Evolutionary conservation across 2,329 filamentous ascomycete species (phyloP).

Genomic region (Nigrospora sphaerica): DNA sequence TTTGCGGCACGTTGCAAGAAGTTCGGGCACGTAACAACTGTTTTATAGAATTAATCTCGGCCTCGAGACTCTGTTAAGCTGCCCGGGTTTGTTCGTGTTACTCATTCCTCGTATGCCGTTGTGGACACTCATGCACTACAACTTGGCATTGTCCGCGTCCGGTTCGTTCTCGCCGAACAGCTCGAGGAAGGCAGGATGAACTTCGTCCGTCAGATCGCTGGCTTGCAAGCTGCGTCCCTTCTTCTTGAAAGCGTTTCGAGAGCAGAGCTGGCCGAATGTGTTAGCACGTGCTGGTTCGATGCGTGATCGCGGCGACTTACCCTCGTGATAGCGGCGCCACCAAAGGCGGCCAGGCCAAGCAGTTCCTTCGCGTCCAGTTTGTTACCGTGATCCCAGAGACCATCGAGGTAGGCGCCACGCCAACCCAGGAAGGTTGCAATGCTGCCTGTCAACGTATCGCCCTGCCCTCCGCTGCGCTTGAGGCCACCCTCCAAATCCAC

Average conservation of each 20-base stretch:
- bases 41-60: no score
- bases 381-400: slow-evolving; percentile 62
- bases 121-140: no score
- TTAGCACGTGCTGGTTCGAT: background rate
- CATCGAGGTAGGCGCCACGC: slow-evolving; percentile 78
- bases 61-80: no score
- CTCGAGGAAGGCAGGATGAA: slow-evolving; percentile 73
- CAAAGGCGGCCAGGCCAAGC: slow-evolving; percentile 75
- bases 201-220: slow-evolving; percentile 85
- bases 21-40: no score
- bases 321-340: slow-evolving; percentile 79
- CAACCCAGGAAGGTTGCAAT: slow-evolving; percentile 86
- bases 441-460: slow-evolving; percentile 86
- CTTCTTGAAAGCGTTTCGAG: slow-evolving; percentile 76
- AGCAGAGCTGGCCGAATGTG: slow-evolving; percentile 58
- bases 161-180: slow-evolving; percentile 66
- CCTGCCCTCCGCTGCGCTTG: slow-evolving; percentile 91
- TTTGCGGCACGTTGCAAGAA: no score
- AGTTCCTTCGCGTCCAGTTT: slow-evolving; percentile 49
- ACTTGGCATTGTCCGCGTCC: slow-evolving; percentile 1
- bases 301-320: slow-evolving; percentile 34
- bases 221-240: slow-evolving; percentile 86
- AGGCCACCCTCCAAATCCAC: slow-evolving; percentile 73
- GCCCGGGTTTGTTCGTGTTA: no score
- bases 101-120: no score